Base-by-base conservation (phyloP, 371 early-diverging fungal genomes). In the Capillidium heterosporum region DNA sequence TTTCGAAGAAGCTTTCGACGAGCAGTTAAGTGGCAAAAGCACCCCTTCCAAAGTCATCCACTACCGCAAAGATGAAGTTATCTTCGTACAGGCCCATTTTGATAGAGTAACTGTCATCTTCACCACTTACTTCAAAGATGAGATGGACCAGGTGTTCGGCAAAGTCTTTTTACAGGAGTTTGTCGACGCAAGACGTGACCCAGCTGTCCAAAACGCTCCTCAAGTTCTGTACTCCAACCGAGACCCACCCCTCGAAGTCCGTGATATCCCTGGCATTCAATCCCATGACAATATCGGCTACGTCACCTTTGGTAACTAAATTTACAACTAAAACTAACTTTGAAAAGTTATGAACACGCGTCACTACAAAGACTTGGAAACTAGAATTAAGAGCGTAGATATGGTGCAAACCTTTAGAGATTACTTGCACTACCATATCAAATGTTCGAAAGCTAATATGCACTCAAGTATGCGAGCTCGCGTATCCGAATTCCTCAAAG, bases 81-180 rank as follows among this genome's bases (percentile, higher is more conserved):
- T 93, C 57, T 94, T 85, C 64, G 71, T 95, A 58, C 82, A 89
- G 64, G 87, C 91, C 42, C 80, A 73, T 59, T 71, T 79, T 47
- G 98, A 97, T 67, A 84, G 96, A 35, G 91, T 96, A 59, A 95
- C 95, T 2, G 96, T 94, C 31, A 89, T 95, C 56, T 95, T 95
- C 69, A 86, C 89, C 46, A 92, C 93, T 26, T 71, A 78, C 62
- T 98, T 98, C 70, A 89, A 91, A 73, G 96, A 95, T 59, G 95
- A 93, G 62, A 89, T 91, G 3, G 98, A 98, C 67, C 78, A 82
- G 48, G 83, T 94, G 57, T 83, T 91, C 71, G 98, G 91, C 57
- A 88, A 85, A 59, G 92, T 98, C 48, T 98, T 98, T 66, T 71
- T 97, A 64, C 95, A 89, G 82, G 98, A 98, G 80, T 98, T 95